Percentiles rank a stretch among this genome's conserved stretches.
phyloP scores from a whole-genome alignment of 352 stramenopile genomes.

The Discostella stelligera region DNA sequence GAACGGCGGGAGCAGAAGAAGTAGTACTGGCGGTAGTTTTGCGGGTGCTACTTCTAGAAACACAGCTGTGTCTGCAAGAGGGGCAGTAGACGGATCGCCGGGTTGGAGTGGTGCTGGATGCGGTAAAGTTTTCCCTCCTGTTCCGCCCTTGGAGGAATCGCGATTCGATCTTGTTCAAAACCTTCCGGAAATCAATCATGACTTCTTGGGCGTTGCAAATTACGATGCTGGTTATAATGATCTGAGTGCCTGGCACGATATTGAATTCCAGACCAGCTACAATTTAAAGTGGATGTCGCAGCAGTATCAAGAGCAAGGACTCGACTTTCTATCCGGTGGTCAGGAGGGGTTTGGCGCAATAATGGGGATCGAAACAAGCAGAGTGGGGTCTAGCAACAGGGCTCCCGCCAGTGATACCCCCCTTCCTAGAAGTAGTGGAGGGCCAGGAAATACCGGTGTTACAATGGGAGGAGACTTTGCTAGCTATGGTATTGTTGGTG shows the following conservation, averaged over 20 bases:
- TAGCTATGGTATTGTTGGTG: not conserved
- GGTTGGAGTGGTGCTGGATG: not conserved
- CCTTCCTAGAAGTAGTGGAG: not conserved
- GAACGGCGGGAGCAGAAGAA: not conserved
- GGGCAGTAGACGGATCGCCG: not conserved
- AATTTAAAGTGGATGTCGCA: slow-evolving; percentile 7
- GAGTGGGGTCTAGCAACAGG: not conserved
- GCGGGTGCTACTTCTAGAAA: not conserved
- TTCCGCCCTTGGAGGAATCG: not conserved
- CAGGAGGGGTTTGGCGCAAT: slow-evolving; percentile 19
- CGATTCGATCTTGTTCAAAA: slow-evolving; percentile 3
- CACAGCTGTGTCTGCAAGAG: not conserved
- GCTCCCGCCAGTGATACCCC: not conserved
- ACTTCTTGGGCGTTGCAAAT: not conserved
- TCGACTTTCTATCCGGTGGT: slow-evolving; percentile 21
- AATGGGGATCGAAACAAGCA: slow-evolving; percentile 4
- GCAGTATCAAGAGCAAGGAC: slow-evolving; percentile 20
- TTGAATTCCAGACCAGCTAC: not conserved
- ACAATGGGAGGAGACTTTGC: slow-evolving; percentile 9
- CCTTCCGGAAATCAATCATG: not conserved
- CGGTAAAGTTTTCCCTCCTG: not conserved
- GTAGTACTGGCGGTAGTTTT: not conserved
- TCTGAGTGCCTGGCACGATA: slow-evolving; percentile 4
- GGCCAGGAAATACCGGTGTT: not conserved
- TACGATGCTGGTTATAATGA: not conserved